These are phyloP conservation scores for Blastobotrys raffinosifermentans DNA, from an alignment of 1,139 yeast species.

Conservation along the genomic window DNA sequence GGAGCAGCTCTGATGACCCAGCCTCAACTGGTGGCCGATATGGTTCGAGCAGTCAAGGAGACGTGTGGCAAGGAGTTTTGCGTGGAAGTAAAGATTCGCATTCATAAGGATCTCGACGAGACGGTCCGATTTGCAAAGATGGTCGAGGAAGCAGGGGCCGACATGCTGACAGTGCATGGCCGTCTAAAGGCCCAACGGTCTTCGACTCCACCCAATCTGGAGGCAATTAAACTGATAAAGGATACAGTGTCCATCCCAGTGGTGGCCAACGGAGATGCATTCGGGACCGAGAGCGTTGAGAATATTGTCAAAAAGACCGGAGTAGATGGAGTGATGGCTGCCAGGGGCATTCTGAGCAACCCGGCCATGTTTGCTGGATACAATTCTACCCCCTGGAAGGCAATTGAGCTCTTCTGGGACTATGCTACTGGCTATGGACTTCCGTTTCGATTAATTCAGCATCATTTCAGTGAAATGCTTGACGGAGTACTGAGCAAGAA, in stretches of 20 bases:
- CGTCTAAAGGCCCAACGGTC: conserved; percentile 81
- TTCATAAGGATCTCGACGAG: conserved; percentile 67
- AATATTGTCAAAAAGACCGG: conserved; percentile 60
- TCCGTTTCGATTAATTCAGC: conserved; percentile 78
- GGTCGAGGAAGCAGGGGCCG: conserved; percentile 86
- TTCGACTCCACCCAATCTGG: conserved; percentile 73
- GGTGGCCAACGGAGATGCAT: conserved; percentile 94
- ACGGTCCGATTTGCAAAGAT: conserved; percentile 66
- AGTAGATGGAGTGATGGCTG: conserved; percentile 94
- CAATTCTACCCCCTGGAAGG: conserved; percentile 78
- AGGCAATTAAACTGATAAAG: conserved; percentile 68
- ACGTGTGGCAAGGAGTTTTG: conserved; percentile 64
- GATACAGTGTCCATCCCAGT: conserved; percentile 60
- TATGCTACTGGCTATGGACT: conserved; percentile 72
- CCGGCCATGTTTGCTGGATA: conserved; percentile 84
- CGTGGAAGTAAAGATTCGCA: conserved; percentile 86
- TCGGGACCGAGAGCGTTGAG: conserved; percentile 55
- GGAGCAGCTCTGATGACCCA: conserved; percentile 93
- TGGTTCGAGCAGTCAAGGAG: conserved; percentile 78
- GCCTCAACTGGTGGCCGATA: conserved; percentile 70
- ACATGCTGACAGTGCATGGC: conserved; percentile 91
- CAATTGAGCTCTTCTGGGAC: conserved; percentile 78
- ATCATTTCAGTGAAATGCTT: conserved; percentile 84
- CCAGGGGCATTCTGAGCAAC: conserved; percentile 75
- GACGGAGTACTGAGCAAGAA: conserved; percentile 51